Evolutionary conservation across 352 stramenopile species (phyloP), one percentile per base, ranked within the genome.

Genomic region (Globisporangium heterothallicum): DNA sequence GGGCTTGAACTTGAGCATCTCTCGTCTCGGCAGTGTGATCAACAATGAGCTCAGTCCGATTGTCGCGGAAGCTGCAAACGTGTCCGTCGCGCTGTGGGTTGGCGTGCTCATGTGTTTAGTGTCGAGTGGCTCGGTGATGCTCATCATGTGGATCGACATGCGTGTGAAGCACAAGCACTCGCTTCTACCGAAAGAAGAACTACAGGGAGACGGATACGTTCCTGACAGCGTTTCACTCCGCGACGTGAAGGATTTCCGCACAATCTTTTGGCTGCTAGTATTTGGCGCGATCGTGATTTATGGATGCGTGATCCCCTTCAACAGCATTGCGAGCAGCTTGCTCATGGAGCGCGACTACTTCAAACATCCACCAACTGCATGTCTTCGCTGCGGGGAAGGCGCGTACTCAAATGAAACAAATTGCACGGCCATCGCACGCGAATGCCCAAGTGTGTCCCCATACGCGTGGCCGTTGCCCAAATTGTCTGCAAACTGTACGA

Each of bases 251-350:
- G 68, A 91, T 41, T 93, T 93, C 50, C 76, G 75, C 1, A 75
- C 78, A 22, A 70, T 85, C 0, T 97, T 97, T 55, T 97, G 87
- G 88, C 58, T 97, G 4, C 58, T 97, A 13, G 79, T 74, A 5
- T 48, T 97, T 16, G 91, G 75, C 49, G 97, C 87, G 53, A 64
- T 97, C 43, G 81, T 97, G 2, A 75, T 97, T 10, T 98, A 98
- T 49, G 92, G 88, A 27, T 95, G 85, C 51, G 86, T 98, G 9
- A 84, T 98, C 19, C 92, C 92, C 19, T 98, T 97, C 57, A 98
- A 97, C 60, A 97, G 88, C 61, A 84, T 98, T 30, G 89, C 91
- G 2, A 92, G 78, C 56, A 94, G 84, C 51, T 72, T 98, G 35
- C 61, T 98, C 8, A 91, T 97, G 67, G 88, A 98, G 45, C 72